These are phyloP conservation scores for Apiotrichum sp. DNA, from an alignment of 1,284 basidiomycete genomes.

Conservation along the genomic window DNA sequence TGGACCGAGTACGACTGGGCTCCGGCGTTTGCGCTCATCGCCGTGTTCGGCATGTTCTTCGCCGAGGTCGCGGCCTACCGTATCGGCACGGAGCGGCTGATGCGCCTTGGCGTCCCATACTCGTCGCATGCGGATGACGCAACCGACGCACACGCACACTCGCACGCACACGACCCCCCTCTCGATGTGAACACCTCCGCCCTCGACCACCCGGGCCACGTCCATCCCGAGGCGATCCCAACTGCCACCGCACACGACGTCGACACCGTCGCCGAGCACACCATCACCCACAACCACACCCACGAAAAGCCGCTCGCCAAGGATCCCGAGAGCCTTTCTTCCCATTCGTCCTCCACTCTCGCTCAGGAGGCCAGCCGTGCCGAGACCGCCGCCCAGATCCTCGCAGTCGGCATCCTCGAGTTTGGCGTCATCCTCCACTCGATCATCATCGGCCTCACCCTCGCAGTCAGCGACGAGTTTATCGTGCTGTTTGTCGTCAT, in stretches of 20 bases:
- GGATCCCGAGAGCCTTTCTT: conserved; percentile 4
- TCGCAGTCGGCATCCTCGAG: conserved; percentile 54
- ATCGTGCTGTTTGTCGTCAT: conserved; percentile 82
- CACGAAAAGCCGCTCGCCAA: background rate
- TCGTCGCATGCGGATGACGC: conserved; percentile 51
- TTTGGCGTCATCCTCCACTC: conserved; percentile 85
- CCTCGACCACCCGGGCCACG: conserved; percentile 21
- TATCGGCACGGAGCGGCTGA: conserved; percentile 42
- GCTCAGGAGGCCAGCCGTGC: conserved; percentile 21
- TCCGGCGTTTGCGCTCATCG: conserved; percentile 68
- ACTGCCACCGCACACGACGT: conserved; percentile 7
- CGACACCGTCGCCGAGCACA: background rate
- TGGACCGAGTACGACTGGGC: conserved; percentile 77
- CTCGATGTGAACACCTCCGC: conserved; percentile 27
- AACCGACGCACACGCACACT: conserved; percentile 57
- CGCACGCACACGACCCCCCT: conserved; percentile 59
- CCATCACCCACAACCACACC: background rate
- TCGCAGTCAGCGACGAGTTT: conserved; percentile 78
- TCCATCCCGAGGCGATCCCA: conserved; percentile 18
- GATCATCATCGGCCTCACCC: conserved; percentile 87
- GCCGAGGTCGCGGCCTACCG: conserved; percentile 79
- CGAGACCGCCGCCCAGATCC: conserved; percentile 60
- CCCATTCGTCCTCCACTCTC: conserved; percentile 12
- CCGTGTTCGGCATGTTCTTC: conserved; percentile 77
- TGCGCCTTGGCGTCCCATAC: conserved; percentile 35